Conservation (phyloP, 345 rosid species). For the Erucastrum elatum region DNA sequence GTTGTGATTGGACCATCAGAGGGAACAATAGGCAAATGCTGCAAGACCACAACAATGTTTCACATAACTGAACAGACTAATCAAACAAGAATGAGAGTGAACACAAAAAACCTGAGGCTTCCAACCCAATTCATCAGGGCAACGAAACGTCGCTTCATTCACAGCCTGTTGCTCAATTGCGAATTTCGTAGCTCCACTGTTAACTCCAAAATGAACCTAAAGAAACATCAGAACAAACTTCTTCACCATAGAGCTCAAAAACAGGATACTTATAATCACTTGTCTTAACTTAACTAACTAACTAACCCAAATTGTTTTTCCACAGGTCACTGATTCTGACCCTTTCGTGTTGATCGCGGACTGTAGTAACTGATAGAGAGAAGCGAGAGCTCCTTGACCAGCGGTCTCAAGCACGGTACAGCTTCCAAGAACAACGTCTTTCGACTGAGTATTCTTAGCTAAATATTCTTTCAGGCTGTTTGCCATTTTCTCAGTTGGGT, state of each 20-base stretch:
- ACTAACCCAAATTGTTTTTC: constrained; percentile 82
- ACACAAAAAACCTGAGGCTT: not conserved
- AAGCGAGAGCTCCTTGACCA: constrained; percentile 69
- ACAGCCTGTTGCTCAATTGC: constrained; percentile 92
- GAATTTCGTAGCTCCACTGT: constrained; percentile 88
- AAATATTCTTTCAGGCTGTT: constrained; percentile 64
- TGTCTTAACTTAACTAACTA: constrained; percentile 28
- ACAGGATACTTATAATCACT: not conserved
- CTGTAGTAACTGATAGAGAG: constrained; percentile 65
- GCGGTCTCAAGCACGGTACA: constrained; percentile 88
- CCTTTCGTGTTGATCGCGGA: constrained; percentile 51
- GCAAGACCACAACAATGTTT: not conserved
- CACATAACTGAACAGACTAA: not conserved
- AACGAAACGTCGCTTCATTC: constrained; percentile 95
- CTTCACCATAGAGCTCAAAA: not conserved
- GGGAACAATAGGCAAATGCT: not conserved
- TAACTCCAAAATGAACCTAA: constrained; percentile 90
- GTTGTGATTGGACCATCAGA: not conserved
- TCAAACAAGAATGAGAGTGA: not conserved
- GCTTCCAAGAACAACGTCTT: constrained; percentile 73
- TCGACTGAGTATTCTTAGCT: constrained; percentile 66
- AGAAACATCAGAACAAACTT: constrained; percentile 17
- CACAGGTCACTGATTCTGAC: constrained; percentile 48
- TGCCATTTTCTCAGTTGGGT: constrained; percentile 86
- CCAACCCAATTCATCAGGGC: constrained; percentile 90